phyloP scores from a whole-genome alignment of 345 rosid species.

The Citrus glauca region DNA sequence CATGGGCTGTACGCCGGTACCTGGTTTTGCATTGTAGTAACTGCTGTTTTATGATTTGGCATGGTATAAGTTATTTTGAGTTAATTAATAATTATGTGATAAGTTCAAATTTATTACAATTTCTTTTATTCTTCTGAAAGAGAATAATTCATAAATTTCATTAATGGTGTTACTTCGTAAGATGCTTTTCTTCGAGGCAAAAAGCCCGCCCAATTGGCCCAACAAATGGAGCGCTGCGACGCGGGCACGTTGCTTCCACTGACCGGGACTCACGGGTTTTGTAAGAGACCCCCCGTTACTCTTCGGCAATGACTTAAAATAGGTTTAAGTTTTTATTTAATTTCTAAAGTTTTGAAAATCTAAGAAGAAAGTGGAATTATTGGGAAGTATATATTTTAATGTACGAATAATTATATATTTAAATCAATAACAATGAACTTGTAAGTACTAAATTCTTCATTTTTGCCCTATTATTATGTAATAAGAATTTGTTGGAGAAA shows the following conservation, averaged over 20 bases:
- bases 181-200: neutral
- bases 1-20: slow-evolving; percentile 1
- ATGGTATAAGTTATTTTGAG: neutral
- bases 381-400: neutral
- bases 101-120: neutral
- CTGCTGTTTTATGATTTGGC: neutral
- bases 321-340: too few relatives aligned
- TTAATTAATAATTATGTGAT: neutral
- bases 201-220: neutral
- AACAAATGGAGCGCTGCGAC: neutral
- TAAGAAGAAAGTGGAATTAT: neutral
- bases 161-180: neutral
- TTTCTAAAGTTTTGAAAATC: neutral
- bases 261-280: neutral
- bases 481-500: neutral
- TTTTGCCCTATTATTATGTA: neutral
- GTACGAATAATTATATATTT: too few relatives aligned
- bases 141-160: neutral
- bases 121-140: neutral
- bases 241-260: neutral
- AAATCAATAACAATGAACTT: neutral
- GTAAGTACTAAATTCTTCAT: neutral
- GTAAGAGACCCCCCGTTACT: neutral
- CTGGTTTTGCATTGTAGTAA: too few relatives aligned
- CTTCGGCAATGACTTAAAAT: neutral